These are phyloP conservation scores for Chrysoporthe puriensis DNA, from an alignment of 2,329 filamentous ascomycete species.

Conservation along the genomic window DNA sequence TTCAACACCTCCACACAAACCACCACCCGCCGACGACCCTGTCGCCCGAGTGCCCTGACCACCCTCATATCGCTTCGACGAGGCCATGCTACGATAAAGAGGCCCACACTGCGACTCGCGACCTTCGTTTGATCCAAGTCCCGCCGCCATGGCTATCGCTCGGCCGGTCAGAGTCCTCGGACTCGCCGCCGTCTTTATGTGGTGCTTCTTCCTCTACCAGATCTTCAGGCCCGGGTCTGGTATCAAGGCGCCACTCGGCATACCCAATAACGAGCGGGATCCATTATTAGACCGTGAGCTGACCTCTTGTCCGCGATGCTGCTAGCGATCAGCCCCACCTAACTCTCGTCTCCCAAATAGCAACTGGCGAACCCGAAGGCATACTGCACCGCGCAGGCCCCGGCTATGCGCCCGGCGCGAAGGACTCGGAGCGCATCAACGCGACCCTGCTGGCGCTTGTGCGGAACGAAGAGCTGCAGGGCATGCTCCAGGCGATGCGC, in stretches of 20 bases:
- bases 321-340: conserved; percentile 2
- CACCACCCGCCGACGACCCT: conserved; percentile 14
- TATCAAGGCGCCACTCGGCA: conserved; percentile 43
- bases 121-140: conserved; percentile 21
- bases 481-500: conserved; percentile 84
- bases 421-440: conserved; percentile 82
- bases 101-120: background rate
- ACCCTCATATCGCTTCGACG: conserved; percentile 13
- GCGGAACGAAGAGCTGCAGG: conserved; percentile 84
- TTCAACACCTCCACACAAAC: conserved; percentile 18
- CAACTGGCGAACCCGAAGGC: conserved; percentile 81
- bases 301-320: conserved; percentile 8
- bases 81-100: conserved; percentile 28
- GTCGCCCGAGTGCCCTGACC: conserved; percentile 20
- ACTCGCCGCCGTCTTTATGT: conserved; percentile 70
- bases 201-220: conserved; percentile 79
- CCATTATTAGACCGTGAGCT: conserved; percentile 83
- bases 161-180: conserved; percentile 81
- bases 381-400: conserved; percentile 72
- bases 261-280: conserved; percentile 64
- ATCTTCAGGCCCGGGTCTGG: conserved; percentile 63
- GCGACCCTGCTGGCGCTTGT: conserved; percentile 91
- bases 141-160: conserved; percentile 75
- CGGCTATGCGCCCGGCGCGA: conserved; percentile 77
- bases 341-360: conserved; percentile 48